These are phyloP conservation scores for Mycena crocata DNA, from an alignment of 768 basidiomycete species.

Conservation along the genomic window DNA sequence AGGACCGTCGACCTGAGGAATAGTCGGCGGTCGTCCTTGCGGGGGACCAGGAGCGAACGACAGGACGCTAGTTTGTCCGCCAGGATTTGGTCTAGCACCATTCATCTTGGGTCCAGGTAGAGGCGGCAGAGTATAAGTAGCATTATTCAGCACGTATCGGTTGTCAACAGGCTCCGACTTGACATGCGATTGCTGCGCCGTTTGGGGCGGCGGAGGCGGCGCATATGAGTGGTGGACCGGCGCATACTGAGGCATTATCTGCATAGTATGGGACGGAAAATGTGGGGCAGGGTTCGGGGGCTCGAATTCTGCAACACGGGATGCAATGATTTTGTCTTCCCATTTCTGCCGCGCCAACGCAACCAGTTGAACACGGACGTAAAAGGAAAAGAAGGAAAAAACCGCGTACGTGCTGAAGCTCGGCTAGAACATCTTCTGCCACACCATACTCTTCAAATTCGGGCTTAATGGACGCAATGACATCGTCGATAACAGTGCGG, in stretches of 20 bases:
- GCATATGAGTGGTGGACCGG: constrained; percentile 64
- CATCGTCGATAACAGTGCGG: constrained; percentile 96
- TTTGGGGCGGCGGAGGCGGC: constrained; percentile 51
- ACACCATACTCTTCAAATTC: constrained; percentile 99
- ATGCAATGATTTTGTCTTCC: constrained; percentile 94
- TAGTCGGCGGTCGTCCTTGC: constrained; percentile 44
- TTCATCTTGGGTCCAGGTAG: constrained; percentile 76
- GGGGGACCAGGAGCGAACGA: constrained; percentile 58
- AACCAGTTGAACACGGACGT: constrained; percentile 30
- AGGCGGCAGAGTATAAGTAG: constrained; percentile 67
- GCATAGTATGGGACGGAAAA: constrained; percentile 69
- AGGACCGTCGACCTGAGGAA: constrained; percentile 88
- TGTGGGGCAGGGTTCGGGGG: constrained; percentile 56
- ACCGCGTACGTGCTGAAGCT: constrained; percentile 86
- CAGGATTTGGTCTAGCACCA: constrained; percentile 58
- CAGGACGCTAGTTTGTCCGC: constrained; percentile 69
- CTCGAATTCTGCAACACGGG: constrained; percentile 95
- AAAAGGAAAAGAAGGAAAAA: constrained; percentile 31
- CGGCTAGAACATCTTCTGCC: constrained; percentile 87
- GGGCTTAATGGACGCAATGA: constrained; percentile 85
- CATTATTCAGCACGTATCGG: constrained; percentile 69
- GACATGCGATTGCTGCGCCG: constrained; percentile 59
- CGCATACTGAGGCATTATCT: constrained; percentile 71
- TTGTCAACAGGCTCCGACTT: constrained; percentile 81
- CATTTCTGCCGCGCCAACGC: constrained; percentile 76